Base-by-base conservation (phyloP, 768 basidiomycete species). In the Hypholoma sublateritium region DNA sequence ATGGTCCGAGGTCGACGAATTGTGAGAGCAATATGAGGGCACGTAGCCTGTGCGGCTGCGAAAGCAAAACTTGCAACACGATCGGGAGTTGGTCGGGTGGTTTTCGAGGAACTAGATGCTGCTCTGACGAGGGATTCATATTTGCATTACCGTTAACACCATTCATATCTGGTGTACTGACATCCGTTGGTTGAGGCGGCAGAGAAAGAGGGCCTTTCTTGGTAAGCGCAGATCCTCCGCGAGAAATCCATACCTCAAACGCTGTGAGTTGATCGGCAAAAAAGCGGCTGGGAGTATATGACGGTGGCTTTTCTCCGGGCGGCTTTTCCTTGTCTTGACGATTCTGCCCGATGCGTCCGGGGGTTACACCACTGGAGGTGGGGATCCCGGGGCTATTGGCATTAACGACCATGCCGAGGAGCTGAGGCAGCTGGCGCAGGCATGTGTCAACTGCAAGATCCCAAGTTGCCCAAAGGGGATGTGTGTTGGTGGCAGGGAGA, bases 31-130 rank as follows among this genome's bases (percentile, higher is more conserved):
- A 85, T 61, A 98, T 96, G 58, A 99, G 86, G 2, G 97, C 97
- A 6, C 94, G 87, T 5, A 98, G 85, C 39, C 97, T 89, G 71
- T 98, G 95, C 0, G 93, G 92, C 66, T 98, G 97, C 5, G 95
- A 97, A 8, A 99, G 83, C 32, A 99, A 84, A 16, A 99, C 95
- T 72, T 99, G 97, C 2, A 99, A 84, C 9, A 99, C 95, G 54
- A 98, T 97, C 5, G 97, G 96, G 1, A 99, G 87, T 66, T 99
- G 96, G 65, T 96, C 95, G 11, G 97, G 97, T 5, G 95, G 95
- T 65, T 93, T 92, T 37, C 93, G 86, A 7, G 92, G 91, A 5
- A 91, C 89, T 19, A 90, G 80, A 60, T 86, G 82, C 8, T 78
- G 61, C 24, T 73, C 67, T 36, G 54, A 60, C 4, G 62, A 62